phyloP scores from a whole-genome alignment of 192 early-diverging fungal genomes.

The Oehlia diaphana region DNA sequence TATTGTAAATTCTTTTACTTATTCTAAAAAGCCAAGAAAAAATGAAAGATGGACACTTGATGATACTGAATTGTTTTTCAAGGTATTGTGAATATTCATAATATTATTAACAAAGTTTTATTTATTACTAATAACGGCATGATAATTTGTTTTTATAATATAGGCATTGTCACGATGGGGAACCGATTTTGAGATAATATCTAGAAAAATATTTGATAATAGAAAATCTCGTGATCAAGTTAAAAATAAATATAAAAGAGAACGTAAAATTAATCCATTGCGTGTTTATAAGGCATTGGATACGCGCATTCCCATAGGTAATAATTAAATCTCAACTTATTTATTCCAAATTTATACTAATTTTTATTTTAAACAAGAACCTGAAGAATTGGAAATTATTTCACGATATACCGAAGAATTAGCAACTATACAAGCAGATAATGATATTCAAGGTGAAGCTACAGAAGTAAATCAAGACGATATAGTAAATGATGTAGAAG shows the following conservation, averaged over 20 bases:
- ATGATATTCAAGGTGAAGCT: background rate
- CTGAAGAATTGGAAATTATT: background rate
- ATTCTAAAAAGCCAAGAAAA: slow-evolving; percentile 16
- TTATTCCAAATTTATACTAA: background rate
- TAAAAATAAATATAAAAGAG: slow-evolving; percentile 46
- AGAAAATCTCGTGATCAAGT: slow-evolving; percentile 40
- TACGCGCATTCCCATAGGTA: slow-evolving; percentile 38
- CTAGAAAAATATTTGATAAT: slow-evolving; percentile 33
- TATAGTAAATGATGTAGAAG: background rate
- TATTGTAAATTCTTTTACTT: slow-evolving; percentile 38
- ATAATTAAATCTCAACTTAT: background rate
- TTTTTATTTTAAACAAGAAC: background rate
- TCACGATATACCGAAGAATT: background rate
- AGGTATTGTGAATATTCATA: slow-evolving; percentile 17
- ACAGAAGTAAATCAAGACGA: background rate
- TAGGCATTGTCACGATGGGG: slow-evolving; percentile 47
- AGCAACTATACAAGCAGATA: background rate
- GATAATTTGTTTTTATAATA: background rate
- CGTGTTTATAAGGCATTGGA: slow-evolving; percentile 36
- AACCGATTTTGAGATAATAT: slow-evolving; percentile 49
- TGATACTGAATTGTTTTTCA: slow-evolving; percentile 44
- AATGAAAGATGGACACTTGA: slow-evolving; percentile 41
- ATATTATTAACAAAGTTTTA: background rate
- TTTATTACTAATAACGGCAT: background rate
- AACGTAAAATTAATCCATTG: slow-evolving; percentile 35